Conservation (phyloP, 176 grass and related monocot genomes). For the Oryza punctata region DNA sequence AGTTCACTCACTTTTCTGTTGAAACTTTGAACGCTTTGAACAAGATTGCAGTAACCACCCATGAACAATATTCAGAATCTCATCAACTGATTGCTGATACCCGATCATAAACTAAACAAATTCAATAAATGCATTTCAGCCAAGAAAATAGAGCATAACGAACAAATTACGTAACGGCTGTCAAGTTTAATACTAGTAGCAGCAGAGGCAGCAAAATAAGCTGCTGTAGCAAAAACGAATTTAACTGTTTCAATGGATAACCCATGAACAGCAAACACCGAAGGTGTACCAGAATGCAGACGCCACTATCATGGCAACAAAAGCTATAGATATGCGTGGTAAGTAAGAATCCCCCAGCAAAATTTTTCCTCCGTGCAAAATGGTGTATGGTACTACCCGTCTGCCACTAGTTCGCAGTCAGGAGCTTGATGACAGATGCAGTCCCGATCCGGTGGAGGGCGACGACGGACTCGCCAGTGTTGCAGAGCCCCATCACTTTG, state of each 20-base stretch:
- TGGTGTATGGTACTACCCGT: too few relatives aligned
- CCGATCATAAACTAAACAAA: not conserved
- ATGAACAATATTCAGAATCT: too few relatives aligned
- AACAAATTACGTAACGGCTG: not conserved
- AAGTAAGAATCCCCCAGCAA: slow-evolving; percentile 1
- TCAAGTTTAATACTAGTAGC: slow-evolving; percentile 4
- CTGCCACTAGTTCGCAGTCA: slow-evolving; percentile 48
- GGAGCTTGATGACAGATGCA: slow-evolving; percentile 80
- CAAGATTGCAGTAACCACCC: too few relatives aligned
- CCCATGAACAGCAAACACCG: slow-evolving; percentile 16
- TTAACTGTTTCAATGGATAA: slow-evolving; percentile 18
- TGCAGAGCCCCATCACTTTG: slow-evolving; percentile 56
- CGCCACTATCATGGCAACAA: slow-evolving; percentile 31
- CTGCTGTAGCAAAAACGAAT: slow-evolving; percentile 4
- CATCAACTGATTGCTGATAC: too few relatives aligned
- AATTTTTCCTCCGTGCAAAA: slow-evolving; percentile 41
- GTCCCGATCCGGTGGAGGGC: slow-evolving; percentile 71
- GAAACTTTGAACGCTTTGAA: too few relatives aligned
- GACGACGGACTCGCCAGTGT: slow-evolving; percentile 61
- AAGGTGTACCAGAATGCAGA: slow-evolving; percentile 20
- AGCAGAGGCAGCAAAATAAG: slow-evolving; percentile 1
- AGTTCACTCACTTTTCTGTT: too few relatives aligned
- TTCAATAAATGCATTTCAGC: not conserved
- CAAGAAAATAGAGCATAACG: not conserved
- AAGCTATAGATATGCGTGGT: slow-evolving; percentile 9